Evolutionary conservation across 192 early-diverging fungal genomes (phyloP), one percentile per base, ranked within the genome.

Genomic region (Coemansia asiatica): DNA sequence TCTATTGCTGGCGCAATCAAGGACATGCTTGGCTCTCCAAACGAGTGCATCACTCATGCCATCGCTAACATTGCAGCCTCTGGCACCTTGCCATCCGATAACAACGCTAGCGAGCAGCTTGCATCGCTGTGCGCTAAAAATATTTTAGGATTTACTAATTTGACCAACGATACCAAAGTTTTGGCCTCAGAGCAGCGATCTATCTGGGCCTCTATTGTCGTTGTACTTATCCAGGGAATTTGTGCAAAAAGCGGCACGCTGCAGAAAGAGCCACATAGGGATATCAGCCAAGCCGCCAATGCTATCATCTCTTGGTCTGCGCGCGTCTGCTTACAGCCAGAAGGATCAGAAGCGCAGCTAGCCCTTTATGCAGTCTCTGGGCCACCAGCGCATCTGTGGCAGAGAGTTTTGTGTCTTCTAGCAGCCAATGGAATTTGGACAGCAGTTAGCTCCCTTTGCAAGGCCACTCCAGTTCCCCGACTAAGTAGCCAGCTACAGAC

Each of bases 311-410:
- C 51, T 12, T 75, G 74, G 73, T 56, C 48, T 4, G 23, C 44
- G 36, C 36, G 26, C 47, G 54, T 47, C 26, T 6, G 16, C 18
- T 35, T 27, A 5, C 48, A 5, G 26, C 23, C 35, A 27, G 33
- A 21, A 13, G 33, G 15, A 13, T 22, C 36, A 0, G 23, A 51
- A 12, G 18, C 22, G 28, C 56, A 54, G 1, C 15, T 49, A 22
- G 38, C 8, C 15, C 19, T 38, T 21, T 69, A 69, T 56, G 48
- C 60, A 15, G 27, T 13, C 13, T 58, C 56, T 1, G 65, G 79
- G 2, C 79, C 79, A 38, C 74, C 74, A 31, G 64, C 68, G 19
- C 64, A 75, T 38, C 25, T 70, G 22, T 61, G 66, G 22, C 71
- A 60, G 47, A 66, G 23, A 18, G 27, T 74, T n/a, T 54, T 82